Percentiles rank a stretch among this genome's conserved stretches.
These are phyloP conservation scores for Pseudozyma flocculosa DNA, from an alignment of 1,284 basidiomycete genomes.

Conservation along the genomic window DNA sequence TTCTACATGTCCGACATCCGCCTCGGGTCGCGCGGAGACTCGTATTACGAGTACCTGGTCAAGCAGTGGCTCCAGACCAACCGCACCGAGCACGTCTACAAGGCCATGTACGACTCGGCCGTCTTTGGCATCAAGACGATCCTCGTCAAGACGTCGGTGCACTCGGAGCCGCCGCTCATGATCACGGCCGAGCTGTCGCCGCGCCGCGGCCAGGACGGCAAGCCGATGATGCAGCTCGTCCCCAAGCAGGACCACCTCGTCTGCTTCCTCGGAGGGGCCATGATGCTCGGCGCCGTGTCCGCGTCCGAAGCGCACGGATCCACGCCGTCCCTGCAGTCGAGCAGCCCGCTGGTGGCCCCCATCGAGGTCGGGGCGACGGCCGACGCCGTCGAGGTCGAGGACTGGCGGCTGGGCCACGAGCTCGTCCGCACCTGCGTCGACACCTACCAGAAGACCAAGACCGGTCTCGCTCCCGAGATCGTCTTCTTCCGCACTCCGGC, in stretches of 20 bases:
- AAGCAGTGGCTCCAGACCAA: slow-evolving; percentile 63
- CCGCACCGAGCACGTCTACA: slow-evolving; percentile 75
- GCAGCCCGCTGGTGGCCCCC: slow-evolving; percentile 26
- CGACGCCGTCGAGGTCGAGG: slow-evolving; percentile 63
- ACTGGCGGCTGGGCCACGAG: slow-evolving; percentile 79
- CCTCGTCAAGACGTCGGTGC: slow-evolving; percentile 65
- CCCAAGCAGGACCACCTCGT: slow-evolving; percentile 95
- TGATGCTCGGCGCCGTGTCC: slow-evolving; percentile 75
- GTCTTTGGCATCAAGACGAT: slow-evolving; percentile 77
- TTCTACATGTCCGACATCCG: slow-evolving; percentile 77
- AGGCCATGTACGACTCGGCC: slow-evolving; percentile 81
- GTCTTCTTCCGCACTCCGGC: slow-evolving; percentile 41
- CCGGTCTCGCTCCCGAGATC: slow-evolving; percentile 64
- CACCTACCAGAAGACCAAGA: slow-evolving; percentile 76
- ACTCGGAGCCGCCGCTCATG: slow-evolving; percentile 61
- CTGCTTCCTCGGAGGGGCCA: slow-evolving; percentile 87
- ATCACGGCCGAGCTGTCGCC: slow-evolving; percentile 76
- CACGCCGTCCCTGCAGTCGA: no score
- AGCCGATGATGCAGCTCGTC: slow-evolving; percentile 59
- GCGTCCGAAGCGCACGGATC: slow-evolving; percentile 20
- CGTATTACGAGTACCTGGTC: slow-evolving; percentile 85
- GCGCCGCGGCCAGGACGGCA: slow-evolving; percentile 3
- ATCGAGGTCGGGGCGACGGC: slow-evolving; percentile 65
- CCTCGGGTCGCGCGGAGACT: slow-evolving; percentile 88
- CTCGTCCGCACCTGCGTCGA: slow-evolving; percentile 81